Base-by-base conservation (phyloP, 176 grass and related monocot species). In the Juncus effusus region DNA sequence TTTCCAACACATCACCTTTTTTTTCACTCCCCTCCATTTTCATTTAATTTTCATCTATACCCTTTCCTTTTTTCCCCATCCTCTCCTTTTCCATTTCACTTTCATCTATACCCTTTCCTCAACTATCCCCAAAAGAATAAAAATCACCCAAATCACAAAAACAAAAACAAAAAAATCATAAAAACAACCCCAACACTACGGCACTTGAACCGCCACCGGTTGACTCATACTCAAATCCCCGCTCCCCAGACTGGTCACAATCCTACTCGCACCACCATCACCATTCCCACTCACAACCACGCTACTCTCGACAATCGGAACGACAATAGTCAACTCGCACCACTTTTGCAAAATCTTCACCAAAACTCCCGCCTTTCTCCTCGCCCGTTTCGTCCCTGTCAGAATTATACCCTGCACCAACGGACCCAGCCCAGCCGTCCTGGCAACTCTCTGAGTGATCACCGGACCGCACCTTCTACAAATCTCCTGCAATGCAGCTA, bases 401-500 rank as follows among this genome's bases (percentile, higher is more conserved):
- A 80, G 59, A 6, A 71, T 67, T 76, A 92, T 86, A 28, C 67
- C 79, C 40, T 97, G 85, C 62, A 97, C 69, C 74, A 92, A 54
- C 0, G 70, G 74, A 56, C 84, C 81, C 44, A 97, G 60, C 60
- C 74, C 85, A 0, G 85, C 88, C 44, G 71, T 73, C 58, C 41
- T 85, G 47, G 77, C 85, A 5, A 97, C 88, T 12, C 85, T 79
- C 13, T 82, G 85, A 50, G 64, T 64, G 74, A 97, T 51, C 4
- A 59, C 10, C 4, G 83, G 74, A 3, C 88, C 93, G 54, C 85
- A 76, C 12, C 85, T 74, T 4, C 85, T 80, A 59, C 88, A 97
- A 61, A 97, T 81, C 80, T 97, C 93, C 11, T 92, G 90, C 13
- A 97, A 79, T 58, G 93, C 93, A 11, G 93, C 87, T 19, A 97